These are phyloP conservation scores for Calonectria ilicicola DNA, from an alignment of 2,329 filamentous ascomycete species.

Conservation along the genomic window DNA sequence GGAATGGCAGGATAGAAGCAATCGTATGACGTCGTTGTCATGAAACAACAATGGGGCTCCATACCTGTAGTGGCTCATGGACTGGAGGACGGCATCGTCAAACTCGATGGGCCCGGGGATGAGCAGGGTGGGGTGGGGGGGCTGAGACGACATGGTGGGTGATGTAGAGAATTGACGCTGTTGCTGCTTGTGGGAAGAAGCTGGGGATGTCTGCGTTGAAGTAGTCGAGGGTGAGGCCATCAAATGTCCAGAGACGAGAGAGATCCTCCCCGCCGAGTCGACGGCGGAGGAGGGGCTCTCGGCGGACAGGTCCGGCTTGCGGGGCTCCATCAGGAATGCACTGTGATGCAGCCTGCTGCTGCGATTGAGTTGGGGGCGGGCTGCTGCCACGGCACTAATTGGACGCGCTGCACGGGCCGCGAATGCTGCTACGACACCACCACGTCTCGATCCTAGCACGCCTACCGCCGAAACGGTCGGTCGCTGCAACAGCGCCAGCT, in stretches of 20 bases:
- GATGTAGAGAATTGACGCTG: constrained; percentile 40
- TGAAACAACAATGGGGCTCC: constrained; percentile 31
- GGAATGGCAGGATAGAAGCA: constrained; percentile 3
- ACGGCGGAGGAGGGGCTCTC: constrained; percentile 46
- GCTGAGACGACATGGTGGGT: constrained; percentile 70
- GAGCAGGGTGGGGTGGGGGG: constrained; percentile 79
- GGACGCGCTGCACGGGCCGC: constrained; percentile 23
- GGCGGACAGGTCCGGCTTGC: constrained; percentile 43
- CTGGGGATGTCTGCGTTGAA: constrained; percentile 27
- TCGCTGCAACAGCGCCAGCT: constrained; percentile 36
- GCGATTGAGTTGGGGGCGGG: constrained; percentile 14
- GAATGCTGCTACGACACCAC: constrained; percentile 32
- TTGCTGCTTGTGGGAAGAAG: constrained; percentile 25
- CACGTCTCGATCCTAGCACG: constrained; percentile 11
- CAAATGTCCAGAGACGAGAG: constrained; percentile 44
- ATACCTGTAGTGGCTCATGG: constrained; percentile 95
- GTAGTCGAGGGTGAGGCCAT: constrained; percentile 32
- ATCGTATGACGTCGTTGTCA: background rate
- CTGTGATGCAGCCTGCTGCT: constrained; percentile 13
- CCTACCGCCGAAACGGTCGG: constrained; percentile 18
- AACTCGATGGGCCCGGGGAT: constrained; percentile 99
- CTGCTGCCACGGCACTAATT: constrained; percentile 29
- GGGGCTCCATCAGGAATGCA: constrained; percentile 44
- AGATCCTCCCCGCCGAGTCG: constrained; percentile 44
- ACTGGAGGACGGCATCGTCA: constrained; percentile 94